phyloP scores from a whole-genome alignment of 2,329 filamentous ascomycete genomes.

The Cladosporium sp. region DNA sequence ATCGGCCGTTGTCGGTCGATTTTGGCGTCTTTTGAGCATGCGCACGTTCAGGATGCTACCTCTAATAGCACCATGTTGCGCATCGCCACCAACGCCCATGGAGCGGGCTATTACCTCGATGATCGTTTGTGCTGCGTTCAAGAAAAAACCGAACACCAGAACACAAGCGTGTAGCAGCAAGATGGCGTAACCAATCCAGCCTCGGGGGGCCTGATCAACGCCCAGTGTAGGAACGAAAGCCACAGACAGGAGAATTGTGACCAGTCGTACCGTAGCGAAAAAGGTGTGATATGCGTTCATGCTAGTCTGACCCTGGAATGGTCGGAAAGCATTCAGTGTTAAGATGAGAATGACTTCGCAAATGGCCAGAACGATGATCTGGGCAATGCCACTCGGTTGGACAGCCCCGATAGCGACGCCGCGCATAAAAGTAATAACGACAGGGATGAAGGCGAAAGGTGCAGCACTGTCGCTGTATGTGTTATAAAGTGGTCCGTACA shows the following conservation, averaged over 20 bases:
- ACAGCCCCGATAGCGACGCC: slow-evolving; percentile 89
- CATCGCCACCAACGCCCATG: slow-evolving; percentile 67
- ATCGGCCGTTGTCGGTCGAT: slow-evolving; percentile 36
- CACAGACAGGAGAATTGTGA: slow-evolving; percentile 51
- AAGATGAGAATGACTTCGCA: slow-evolving; percentile 89
- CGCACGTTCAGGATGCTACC: slow-evolving; percentile 75
- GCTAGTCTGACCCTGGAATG: slow-evolving; percentile 84
- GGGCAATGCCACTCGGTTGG: slow-evolving; percentile 86
- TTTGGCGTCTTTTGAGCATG: slow-evolving; percentile 30
- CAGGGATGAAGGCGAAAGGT: slow-evolving; percentile 80
- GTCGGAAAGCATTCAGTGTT: slow-evolving; percentile 81
- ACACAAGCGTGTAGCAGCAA: slow-evolving; percentile 80
- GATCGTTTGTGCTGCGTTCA: slow-evolving; percentile 85
- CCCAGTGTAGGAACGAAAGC: slow-evolving; percentile 79
- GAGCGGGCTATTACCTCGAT: slow-evolving; percentile 82
- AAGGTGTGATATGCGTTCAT: slow-evolving; percentile 96
- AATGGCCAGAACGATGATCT: slow-evolving; percentile 85
- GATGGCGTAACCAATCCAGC: slow-evolving; percentile 94
- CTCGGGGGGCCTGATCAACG: slow-evolving; percentile 72
- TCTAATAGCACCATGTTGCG: slow-evolving; percentile 44
- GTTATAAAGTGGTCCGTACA: slow-evolving; percentile 93
- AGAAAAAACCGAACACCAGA: slow-evolving; percentile 83
- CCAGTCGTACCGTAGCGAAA: slow-evolving; percentile 71
- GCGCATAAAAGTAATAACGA: slow-evolving; percentile 77
- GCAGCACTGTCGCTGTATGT: slow-evolving; percentile 93